phyloP scores from a whole-genome alignment of 345 rosid species.

The Corymbia maculata region DNA sequence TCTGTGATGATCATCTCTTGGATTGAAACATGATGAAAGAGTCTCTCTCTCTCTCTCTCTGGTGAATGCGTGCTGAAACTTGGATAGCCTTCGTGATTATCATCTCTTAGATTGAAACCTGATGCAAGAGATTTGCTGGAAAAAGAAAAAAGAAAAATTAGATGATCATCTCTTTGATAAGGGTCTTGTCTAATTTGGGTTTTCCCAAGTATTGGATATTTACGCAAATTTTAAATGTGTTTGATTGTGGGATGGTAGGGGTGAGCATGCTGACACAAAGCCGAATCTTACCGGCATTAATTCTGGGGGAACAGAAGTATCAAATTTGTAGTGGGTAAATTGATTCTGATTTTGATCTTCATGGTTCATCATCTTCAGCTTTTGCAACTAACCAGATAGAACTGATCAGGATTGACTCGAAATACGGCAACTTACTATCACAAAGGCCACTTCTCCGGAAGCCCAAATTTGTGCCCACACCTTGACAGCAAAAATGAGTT shows the following conservation, averaged over 20 bases:
- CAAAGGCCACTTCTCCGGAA: neutral
- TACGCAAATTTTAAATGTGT: neutral
- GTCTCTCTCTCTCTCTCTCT: neutral
- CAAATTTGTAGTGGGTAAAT: neutral
- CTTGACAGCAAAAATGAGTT: neutral
- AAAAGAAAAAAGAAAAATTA: neutral
- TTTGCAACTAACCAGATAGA: neutral
- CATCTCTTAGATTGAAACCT: neutral
- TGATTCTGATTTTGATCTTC: neutral
- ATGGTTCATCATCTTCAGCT: neutral
- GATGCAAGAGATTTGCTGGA: fast-evolving
- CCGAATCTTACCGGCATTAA: neutral
- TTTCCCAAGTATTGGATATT: neutral
- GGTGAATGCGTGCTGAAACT: neutral
- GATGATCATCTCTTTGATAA: neutral
- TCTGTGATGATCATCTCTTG: too few relatives aligned
- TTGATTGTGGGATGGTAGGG: neutral
- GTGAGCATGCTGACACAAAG: neutral
- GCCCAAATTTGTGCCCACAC: neutral
- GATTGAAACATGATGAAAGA: too few relatives aligned
- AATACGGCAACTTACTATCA: neutral
- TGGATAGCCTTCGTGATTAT: neutral
- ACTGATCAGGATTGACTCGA: neutral
- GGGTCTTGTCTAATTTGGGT: neutral
- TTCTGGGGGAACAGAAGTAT: neutral